phyloP scores from a whole-genome alignment of 2,329 filamentous ascomycete species.

The Epichloe amarillans region DNA sequence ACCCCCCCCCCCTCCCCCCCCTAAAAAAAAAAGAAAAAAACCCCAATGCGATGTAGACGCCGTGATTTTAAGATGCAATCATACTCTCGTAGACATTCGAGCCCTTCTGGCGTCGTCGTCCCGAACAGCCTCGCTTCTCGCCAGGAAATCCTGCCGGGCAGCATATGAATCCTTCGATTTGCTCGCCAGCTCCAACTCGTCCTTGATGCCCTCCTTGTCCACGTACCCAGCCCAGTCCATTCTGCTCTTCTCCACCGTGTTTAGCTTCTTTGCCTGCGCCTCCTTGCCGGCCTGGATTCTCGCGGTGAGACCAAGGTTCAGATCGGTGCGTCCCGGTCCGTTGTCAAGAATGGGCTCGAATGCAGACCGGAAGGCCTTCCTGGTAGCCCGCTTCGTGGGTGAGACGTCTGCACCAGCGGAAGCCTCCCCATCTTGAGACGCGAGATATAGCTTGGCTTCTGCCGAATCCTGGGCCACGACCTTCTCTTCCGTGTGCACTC shows the following conservation, averaged over 20 bases:
- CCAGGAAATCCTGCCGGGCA: constrained; percentile 50
- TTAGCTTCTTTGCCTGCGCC: constrained; percentile 49
- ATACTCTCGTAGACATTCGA: constrained; percentile 29
- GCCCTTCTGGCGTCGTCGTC: constrained; percentile 46
- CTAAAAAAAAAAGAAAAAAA: too few species aligned
- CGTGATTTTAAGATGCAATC: constrained; percentile 1
- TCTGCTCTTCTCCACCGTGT: constrained; percentile 57
- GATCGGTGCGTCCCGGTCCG: constrained; percentile 34
- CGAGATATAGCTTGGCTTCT: constrained; percentile 51
- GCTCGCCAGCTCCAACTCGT: constrained; percentile 52
- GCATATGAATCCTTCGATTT: constrained; percentile 52
- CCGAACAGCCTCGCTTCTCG: constrained; percentile 47
- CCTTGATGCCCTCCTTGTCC: constrained; percentile 56
- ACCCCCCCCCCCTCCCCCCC: too few species aligned
- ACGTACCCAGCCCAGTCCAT: constrained; percentile 64
- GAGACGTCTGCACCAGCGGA: constrained; percentile 14
- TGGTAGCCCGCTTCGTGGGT: constrained; percentile 30
- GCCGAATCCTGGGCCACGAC: constrained; percentile 51
- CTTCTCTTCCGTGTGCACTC: constrained; percentile 59
- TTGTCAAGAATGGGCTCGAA: constrained; percentile 45
- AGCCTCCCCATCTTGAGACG: constrained; percentile 28
- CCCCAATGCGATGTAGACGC: not conserved
- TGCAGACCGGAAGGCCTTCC: constrained; percentile 44
- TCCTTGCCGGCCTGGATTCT: constrained; percentile 34
- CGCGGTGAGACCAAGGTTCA: constrained; percentile 42